Evolutionary conservation across 305 asterid species (phyloP).

Genomic region (Solanum chacoense): DNA sequence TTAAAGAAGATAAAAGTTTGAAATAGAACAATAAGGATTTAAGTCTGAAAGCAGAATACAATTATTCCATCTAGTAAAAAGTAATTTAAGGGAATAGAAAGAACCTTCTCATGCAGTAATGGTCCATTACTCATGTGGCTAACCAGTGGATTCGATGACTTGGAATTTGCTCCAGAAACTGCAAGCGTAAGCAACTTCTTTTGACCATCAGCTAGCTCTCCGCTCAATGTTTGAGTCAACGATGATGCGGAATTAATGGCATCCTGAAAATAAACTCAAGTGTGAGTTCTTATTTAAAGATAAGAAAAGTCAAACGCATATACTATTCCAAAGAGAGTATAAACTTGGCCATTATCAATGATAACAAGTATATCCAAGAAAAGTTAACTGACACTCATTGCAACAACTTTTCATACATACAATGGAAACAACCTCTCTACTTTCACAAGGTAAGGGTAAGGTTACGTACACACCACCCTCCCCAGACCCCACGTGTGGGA

Average conservation of each 20-base stretch:
- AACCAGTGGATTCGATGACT: constrained; percentile 47
- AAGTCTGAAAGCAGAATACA: neutral
- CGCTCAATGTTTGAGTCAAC: constrained; percentile 61
- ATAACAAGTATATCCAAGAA: neutral
- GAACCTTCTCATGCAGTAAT: constrained; percentile 80
- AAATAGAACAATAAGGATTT: neutral
- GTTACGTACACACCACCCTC: neutral
- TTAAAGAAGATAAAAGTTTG: neutral
- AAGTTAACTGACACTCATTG: neutral
- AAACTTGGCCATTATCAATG: neutral
- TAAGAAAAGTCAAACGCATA: neutral
- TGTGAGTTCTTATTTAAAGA: neutral
- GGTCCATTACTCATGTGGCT: constrained; percentile 80
- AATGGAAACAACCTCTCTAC: neutral
- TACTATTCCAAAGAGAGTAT: neutral
- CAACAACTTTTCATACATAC: neutral
- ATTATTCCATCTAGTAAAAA: neutral
- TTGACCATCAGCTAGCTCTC: constrained; percentile 83
- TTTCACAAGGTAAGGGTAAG: neutral
- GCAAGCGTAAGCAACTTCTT: constrained; percentile 68
- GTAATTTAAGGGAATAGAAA: neutral
- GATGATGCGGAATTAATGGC: constrained; percentile 72
- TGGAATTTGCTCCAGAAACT: constrained; percentile 23
- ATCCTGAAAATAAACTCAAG: constrained; percentile 38
- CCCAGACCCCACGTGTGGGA: neutral